Conservation (phyloP, 805 yeast genomes). For the Tetrapisispora nanseiensis region DNA sequence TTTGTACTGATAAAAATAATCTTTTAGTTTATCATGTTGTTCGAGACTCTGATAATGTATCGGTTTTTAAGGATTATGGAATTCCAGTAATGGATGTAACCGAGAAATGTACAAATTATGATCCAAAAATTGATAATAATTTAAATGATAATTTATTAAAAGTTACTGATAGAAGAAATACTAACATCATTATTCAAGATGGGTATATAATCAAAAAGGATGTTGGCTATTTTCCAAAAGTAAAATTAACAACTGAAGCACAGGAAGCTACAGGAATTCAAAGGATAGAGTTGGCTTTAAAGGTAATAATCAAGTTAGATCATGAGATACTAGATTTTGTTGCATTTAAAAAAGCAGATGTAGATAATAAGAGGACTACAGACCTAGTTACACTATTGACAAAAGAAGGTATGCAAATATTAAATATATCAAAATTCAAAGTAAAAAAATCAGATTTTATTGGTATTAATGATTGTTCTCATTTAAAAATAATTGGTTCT, state of each 20-base stretch:
- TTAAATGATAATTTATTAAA: conserved; percentile 26
- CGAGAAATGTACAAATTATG: conserved; percentile 8
- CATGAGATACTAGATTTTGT: conserved; percentile 20
- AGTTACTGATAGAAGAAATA: conserved; percentile 23
- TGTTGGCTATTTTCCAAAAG: conserved; percentile 21
- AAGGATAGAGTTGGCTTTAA: conserved; percentile 23
- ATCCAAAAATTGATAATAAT: conserved; percentile 14
- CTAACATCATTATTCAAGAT: conserved; percentile 27
- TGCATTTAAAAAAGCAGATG: conserved; percentile 16
- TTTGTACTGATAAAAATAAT: conserved; percentile 22
- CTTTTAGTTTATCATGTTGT: conserved; percentile 24
- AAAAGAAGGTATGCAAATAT: conserved; percentile 24
- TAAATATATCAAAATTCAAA: conserved; percentile 21
- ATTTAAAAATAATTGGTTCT: conserved; percentile 11
- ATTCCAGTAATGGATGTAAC: conserved; percentile 16
- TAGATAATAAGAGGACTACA: conserved; percentile 11
- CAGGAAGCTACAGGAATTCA: conserved; percentile 25
- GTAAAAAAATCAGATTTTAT: conserved; percentile 19
- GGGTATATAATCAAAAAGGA: conserved; percentile 27
- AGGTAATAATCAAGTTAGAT: conserved; percentile 28
- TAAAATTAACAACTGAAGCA: conserved; percentile 14
- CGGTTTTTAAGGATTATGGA: conserved; percentile 25
- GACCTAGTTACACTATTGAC: conserved; percentile 16
- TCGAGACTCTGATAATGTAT: conserved; percentile 14
- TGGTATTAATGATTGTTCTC: conserved; percentile 13